phyloP scores from a whole-genome alignment of 106 monocot species.

The Posidonia australis region DNA sequence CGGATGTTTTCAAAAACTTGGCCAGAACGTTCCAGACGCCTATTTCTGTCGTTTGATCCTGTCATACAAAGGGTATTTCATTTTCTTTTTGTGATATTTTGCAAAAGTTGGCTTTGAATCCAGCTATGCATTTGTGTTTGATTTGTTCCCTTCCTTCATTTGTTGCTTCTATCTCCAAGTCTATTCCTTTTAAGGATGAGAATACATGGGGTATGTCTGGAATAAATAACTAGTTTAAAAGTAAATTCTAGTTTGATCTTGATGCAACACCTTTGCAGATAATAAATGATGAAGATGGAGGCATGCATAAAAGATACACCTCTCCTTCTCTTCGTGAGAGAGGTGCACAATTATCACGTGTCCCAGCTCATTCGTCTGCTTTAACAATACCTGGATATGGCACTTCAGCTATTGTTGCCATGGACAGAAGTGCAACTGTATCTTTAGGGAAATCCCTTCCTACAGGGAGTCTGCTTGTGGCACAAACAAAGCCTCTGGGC shows the following conservation, averaged over 20 bases:
- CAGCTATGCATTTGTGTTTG: not conserved
- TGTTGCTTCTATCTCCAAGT: not conserved
- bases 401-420: conserved; percentile 89
- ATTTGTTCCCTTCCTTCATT: not conserved
- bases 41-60: conserved; percentile 85
- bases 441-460: conserved; percentile 52
- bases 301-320: conserved; percentile 85
- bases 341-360: conserved; percentile 40
- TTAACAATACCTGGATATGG: conserved; percentile 61
- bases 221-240: no score
- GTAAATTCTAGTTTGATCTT: not conserved
- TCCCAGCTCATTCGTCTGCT: conserved; percentile 33
- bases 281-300: conserved; percentile 97
- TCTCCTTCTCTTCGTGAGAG: conserved; percentile 90
- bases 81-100: not conserved
- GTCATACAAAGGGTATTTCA: conserved; percentile 76
- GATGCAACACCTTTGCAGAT: conserved; percentile 25
- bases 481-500: conserved; percentile 42
- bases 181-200: no score
- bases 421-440: conserved; percentile 71
- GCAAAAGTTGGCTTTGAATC: not conserved
- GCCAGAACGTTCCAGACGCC: conserved; percentile 88
- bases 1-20: conserved; percentile 95
- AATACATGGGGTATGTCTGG: no score
- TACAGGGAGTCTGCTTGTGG: conserved; percentile 31